These are phyloP conservation scores for Thuja plicata DNA, from an alignment of 83 land plant genomes.

Conservation along the genomic window DNA sequence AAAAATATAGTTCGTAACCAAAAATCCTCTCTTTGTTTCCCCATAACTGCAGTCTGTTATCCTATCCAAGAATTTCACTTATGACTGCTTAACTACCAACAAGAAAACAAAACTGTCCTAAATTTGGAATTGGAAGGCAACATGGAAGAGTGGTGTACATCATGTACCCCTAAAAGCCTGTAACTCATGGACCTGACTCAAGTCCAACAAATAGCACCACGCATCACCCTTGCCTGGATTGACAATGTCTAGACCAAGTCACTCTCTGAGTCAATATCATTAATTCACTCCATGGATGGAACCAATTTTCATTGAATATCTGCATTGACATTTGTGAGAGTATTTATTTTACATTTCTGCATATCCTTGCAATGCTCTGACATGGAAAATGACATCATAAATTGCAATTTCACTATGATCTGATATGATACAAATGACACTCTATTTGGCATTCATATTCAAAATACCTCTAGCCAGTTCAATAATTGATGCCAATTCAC, in stretches of 20 bases:
- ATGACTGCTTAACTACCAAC: neutral
- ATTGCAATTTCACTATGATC: neutral
- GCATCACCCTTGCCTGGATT: neutral
- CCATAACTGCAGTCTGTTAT: no score
- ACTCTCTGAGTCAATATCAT: neutral
- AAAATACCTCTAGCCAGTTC: neutral
- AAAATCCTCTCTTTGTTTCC: neutral
- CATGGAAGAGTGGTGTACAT: no score
- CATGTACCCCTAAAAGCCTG: neutral
- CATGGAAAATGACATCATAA: neutral
- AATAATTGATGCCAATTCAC: neutral
- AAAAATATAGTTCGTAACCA: neutral
- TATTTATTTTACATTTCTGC: neutral
- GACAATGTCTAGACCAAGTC: neutral
- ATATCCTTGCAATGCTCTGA: neutral
- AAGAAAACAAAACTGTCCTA: neutral
- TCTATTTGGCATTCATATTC: neutral
- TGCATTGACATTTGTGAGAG: neutral
- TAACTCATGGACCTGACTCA: neutral
- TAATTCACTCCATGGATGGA: neutral
- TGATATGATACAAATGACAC: neutral
- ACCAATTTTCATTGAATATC: neutral
- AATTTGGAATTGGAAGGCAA: neutral
- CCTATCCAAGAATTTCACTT: neutral
- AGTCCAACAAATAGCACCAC: neutral